A percentile compares a stretch with the other conserved stretches of the same genome.
Evolutionary conservation across 768 basidiomycete species (phyloP).

Genomic region (Phlebiopsis flavidoalba): DNA sequence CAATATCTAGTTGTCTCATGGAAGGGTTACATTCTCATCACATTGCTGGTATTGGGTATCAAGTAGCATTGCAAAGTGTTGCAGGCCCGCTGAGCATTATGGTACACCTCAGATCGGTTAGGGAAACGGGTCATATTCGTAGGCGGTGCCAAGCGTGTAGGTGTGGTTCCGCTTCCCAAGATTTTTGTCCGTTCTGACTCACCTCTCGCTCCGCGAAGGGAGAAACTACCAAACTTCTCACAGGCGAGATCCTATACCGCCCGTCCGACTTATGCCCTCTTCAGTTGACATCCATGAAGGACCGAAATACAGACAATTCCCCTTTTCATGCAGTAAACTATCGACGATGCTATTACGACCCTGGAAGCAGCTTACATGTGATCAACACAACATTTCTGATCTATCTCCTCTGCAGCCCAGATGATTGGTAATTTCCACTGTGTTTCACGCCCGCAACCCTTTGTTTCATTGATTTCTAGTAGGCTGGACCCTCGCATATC

Average conservation of each 20-base stretch:
- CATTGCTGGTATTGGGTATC: constrained; percentile 48
- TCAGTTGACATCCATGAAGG: neutral
- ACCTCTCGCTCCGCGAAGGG: constrained; percentile 36
- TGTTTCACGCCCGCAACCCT: neutral
- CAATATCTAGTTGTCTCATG: neutral
- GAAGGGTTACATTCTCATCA: neutral
- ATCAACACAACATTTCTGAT: neutral
- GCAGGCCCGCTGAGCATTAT: constrained; percentile 67
- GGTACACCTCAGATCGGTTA: constrained; percentile 69
- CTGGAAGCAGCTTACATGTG: constrained; percentile 42
- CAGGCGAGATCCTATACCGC: constrained; percentile 36
- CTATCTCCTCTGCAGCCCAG: constrained; percentile 35
- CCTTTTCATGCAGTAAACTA: constrained; percentile 54
- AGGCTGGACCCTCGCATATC: constrained; percentile 57
- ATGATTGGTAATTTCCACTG: constrained; percentile 55
- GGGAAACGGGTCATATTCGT: constrained; percentile 65
- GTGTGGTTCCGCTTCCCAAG: constrained; percentile 49
- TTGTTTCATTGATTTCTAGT: neutral
- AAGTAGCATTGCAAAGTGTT: constrained; percentile 59
- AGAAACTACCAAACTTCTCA: constrained; percentile 38
- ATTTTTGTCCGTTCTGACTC: constrained; percentile 61
- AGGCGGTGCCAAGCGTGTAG: constrained; percentile 58
- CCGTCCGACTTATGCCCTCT: constrained; percentile 28
- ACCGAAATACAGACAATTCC: constrained; percentile 26
- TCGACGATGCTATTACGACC: constrained; percentile 64